Percentiles rank a stretch among this genome's conserved stretches.
phyloP scores from a whole-genome alignment of 1,284 basidiomycete genomes.

The Cutaneotrichosporon dermatis region DNA sequence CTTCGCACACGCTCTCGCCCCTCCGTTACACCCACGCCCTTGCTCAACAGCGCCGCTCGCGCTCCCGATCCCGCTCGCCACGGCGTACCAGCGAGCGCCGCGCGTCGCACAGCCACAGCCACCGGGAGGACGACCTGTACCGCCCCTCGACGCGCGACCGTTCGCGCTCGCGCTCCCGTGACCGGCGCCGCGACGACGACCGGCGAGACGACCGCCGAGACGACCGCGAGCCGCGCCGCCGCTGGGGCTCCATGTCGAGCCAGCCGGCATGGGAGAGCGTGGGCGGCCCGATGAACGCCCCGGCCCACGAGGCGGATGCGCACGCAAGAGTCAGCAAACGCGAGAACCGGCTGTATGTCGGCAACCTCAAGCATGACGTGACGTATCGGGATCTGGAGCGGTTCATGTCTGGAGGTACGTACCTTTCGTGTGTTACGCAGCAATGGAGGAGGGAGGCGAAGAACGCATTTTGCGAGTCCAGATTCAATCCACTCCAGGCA shows the following conservation, averaged over 20 bases:
- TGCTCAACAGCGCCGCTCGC: conserved; percentile 1
- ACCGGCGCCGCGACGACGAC: conserved; percentile 48
- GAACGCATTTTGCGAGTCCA: not conserved
- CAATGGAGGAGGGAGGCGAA: not conserved
- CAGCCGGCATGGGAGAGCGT: conserved; percentile 43
- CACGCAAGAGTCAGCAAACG: conserved; percentile 90
- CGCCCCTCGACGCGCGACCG: conserved; percentile 22
- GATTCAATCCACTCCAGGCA: too few relatives aligned
- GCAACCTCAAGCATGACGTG: conserved; percentile 95
- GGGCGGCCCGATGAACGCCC: conserved; percentile 85
- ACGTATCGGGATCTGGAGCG: conserved; percentile 96
- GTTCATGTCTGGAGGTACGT: conserved; percentile 99
- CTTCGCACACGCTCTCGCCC: not conserved
- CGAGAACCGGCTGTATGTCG: conserved; percentile 97
- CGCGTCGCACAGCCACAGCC: not conserved
- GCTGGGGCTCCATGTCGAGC: not conserved
- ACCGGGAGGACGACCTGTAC: conserved; percentile 7
- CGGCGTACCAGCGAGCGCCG: conserved; percentile 4
- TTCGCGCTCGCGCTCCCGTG: conserved; percentile 49
- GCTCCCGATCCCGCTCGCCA: conserved; percentile 12
- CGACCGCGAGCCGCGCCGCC: conserved; percentile 5
- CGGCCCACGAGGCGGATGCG: conserved; percentile 78
- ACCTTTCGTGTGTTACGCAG: not conserved
- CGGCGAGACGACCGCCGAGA: conserved; percentile 4
- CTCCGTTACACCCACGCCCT: not conserved